A percentile compares a stretch with the other conserved stretches of the same genome.
phyloP scores from a whole-genome alignment of 345 rosid genomes.

The Citrus sp. region DNA sequence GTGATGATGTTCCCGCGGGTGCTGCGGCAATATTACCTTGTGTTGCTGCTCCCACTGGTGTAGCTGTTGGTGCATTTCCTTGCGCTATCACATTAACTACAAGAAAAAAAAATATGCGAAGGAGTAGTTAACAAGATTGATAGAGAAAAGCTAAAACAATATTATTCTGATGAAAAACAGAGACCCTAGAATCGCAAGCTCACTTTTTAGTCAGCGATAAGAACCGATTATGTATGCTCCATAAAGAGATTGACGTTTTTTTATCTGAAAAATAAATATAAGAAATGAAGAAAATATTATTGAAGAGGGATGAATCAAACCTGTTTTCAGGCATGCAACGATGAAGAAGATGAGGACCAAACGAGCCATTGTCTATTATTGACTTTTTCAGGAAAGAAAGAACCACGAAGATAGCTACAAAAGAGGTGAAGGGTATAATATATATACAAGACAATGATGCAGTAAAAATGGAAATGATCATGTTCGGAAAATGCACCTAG shows the following conservation, averaged over 20 bases:
- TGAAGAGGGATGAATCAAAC: background rate
- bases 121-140: background rate
- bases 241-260: too few relatives aligned
- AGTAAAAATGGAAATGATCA: background rate
- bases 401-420: background rate
- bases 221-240: too few relatives aligned
- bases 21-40: background rate
- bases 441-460: background rate
- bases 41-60: background rate
- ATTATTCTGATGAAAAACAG: too few relatives aligned
- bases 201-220: too few relatives aligned
- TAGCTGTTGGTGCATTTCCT: background rate
- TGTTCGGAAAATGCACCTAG: background rate
- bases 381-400: too few relatives aligned
- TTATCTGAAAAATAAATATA: too few relatives aligned
- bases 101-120: background rate
- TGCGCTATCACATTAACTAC: background rate
- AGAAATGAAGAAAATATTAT: background rate
- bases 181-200: background rate
- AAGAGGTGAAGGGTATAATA: background rate
- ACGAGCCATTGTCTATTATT: background rate
- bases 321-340: background rate
- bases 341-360: background rate
- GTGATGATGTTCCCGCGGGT: background rate
- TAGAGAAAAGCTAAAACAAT: background rate